Base-by-base conservation (phyloP, 495 filamentous ascomycete genomes). In the Venustampulla echinocandica region DNA sequence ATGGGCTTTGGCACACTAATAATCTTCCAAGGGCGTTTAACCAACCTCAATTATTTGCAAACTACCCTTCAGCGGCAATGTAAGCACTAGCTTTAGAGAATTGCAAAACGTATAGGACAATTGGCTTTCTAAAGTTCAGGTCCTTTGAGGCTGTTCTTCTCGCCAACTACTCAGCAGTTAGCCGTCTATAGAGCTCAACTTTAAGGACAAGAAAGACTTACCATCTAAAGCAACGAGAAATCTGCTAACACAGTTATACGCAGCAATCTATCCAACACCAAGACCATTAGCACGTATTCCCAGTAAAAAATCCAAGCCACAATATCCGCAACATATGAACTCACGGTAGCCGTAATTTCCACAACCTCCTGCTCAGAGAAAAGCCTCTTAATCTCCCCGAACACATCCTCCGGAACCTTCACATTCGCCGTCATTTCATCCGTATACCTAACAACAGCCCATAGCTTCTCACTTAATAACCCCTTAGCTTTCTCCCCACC, bases 171-270 rank as follows among this genome's bases (percentile, higher is more conserved):
- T 7, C 7, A 25, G n/a, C n/a, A n/a, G n/a, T n/a, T n/a, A n/a
- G n/a, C n/a, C n/a, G n/a, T n/a, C n/a, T n/a, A n/a, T n/a, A n/a
- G n/a, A n/a, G n/a, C n/a, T n/a, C n/a, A n/a, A n/a, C n/a, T n/a
- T n/a, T n/a, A n/a, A n/a, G n/a, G n/a, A n/a, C n/a, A n/a, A n/a
- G n/a, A n/a, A 4, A 19, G 13, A 67, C 71, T 65, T 53, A 68
- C 89, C 85, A 65, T 90, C 82, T 52, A 95, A 59, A 15, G 86
- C 86, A 23, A 93, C 86, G 52, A 93, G 63, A 55, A 93, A 90
- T 38, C 87, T 71, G 54, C 82, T 86, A 10, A 95, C 87, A 62
- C 84, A 88, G 60, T 93, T 93, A 60, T 95, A 93, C 22, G 77
- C 79, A n/a, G 81, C 85, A 47, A 75, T 47, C 55, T 58, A 65